Conservation (phyloP, 1,284 basidiomycete genomes). For the Naganishia sp. region DNA sequence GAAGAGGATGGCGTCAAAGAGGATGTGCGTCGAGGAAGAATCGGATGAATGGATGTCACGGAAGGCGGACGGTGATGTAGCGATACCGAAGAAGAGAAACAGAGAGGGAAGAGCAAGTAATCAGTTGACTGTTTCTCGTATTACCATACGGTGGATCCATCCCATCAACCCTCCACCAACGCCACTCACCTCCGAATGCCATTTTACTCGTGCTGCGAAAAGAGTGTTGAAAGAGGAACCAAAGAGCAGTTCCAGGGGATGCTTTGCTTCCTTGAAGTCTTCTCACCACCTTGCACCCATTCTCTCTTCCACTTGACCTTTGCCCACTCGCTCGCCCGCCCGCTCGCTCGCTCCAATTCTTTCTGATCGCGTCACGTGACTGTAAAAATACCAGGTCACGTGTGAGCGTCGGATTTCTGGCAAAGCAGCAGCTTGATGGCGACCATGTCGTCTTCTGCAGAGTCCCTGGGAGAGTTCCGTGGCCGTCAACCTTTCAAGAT, state of each 20-base stretch:
- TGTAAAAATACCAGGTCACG: conserved; percentile 15
- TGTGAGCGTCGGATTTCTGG: not conserved
- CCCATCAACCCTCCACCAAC: not conserved
- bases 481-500: not conserved
- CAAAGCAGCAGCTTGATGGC: too few species aligned
- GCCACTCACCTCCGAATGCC: conserved; percentile 30
- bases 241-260: conserved; percentile 1
- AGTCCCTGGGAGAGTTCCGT: too few species aligned
- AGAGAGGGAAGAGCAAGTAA: too few species aligned
- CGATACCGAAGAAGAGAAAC: too few species aligned
- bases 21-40: too few species aligned
- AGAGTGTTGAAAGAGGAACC: conserved; percentile 7
- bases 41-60: too few species aligned
- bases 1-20: not conserved
- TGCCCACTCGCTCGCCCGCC: conserved; percentile 1
- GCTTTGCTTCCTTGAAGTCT: not conserved
- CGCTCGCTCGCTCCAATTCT: conserved; percentile 11
- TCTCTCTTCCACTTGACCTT: not conserved
- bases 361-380: conserved; percentile 12
- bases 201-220: conserved; percentile 16
- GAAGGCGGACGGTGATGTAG: too few species aligned
- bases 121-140: too few species aligned
- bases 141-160: not conserved
- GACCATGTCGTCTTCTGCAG: too few species aligned
- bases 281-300: not conserved